These are phyloP conservation scores for Solanum stenotomum DNA, from an alignment of 257 asterid genomes.

Conservation along the genomic window DNA sequence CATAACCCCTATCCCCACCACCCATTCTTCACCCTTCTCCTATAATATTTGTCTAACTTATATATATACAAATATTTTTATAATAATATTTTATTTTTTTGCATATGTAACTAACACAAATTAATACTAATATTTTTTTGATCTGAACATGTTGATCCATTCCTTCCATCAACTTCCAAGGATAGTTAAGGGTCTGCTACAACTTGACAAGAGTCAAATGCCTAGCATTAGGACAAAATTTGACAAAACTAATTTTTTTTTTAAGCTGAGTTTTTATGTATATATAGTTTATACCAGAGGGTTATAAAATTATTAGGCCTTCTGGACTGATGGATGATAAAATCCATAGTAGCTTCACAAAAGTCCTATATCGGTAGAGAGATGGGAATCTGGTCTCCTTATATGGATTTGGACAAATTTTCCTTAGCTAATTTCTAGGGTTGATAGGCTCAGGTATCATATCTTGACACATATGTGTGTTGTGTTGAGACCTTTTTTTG, in stretches of 20 bases:
- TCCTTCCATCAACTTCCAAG: not conserved
- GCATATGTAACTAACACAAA: not conserved
- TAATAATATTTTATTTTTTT: not conserved
- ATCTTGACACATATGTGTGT: not conserved
- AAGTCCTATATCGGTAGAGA: too few relatives aligned
- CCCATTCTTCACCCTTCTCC: not conserved
- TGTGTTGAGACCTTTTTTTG: not conserved
- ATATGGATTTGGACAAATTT: too few relatives aligned
- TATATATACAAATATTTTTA: not conserved
- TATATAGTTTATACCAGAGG: not conserved
- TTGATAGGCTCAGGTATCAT: too few relatives aligned
- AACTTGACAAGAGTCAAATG: not conserved
- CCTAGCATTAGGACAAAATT: too few relatives aligned
- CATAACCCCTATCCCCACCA: not conserved
- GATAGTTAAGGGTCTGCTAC: not conserved
- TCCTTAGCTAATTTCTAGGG: fast-evolving
- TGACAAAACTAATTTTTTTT: not conserved
- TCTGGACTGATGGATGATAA: not conserved
- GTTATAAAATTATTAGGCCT: not conserved
- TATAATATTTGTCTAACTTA: not conserved
- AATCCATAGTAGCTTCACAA: too few relatives aligned
- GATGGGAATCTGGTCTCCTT: too few relatives aligned
- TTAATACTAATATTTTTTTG: not conserved
- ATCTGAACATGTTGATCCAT: not conserved
- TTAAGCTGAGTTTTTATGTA: not conserved